These are phyloP conservation scores for Stachybotrys echinatus DNA, from an alignment of 2,329 filamentous ascomycete species.

Conservation along the genomic window DNA sequence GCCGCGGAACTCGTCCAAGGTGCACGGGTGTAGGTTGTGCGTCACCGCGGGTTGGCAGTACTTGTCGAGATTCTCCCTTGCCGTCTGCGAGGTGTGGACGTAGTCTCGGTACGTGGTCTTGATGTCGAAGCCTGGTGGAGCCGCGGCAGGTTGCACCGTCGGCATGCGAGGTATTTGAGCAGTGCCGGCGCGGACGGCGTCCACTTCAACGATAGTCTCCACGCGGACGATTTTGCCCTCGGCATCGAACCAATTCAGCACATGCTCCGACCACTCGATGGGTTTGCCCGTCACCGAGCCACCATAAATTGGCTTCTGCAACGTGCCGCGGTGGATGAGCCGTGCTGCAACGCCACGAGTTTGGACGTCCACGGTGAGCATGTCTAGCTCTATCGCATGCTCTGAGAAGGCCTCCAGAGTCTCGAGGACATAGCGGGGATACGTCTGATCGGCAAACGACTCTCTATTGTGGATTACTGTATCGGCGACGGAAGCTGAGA, in stretches of 20 bases:
- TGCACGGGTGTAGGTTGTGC: not conserved
- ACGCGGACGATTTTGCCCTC: not conserved
- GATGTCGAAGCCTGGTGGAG: not conserved
- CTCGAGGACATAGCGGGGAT: not conserved
- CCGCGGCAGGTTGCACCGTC: not conserved
- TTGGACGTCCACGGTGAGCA: not conserved
- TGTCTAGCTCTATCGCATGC: not conserved
- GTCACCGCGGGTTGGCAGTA: not conserved
- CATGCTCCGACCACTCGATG: not conserved
- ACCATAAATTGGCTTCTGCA: not conserved
- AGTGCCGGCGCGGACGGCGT: not conserved
- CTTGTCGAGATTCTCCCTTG: not conserved
- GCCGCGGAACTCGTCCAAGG: not conserved
- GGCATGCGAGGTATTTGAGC: not conserved
- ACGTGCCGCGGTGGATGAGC: not conserved
- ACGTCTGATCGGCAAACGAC: not conserved
- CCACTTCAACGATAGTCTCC: not conserved
- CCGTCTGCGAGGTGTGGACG: not conserved
- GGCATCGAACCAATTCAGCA: not conserved
- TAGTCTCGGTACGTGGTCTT: not conserved
- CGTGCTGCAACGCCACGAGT: not conserved
- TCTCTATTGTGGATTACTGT: not conserved
- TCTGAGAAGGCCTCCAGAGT: not conserved
- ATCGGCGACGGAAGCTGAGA: not conserved
- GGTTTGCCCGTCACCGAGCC: not conserved